These are phyloP conservation scores for Neonectria sp. DNA, from an alignment of 2,329 filamentous ascomycete species.

Conservation along the genomic window DNA sequence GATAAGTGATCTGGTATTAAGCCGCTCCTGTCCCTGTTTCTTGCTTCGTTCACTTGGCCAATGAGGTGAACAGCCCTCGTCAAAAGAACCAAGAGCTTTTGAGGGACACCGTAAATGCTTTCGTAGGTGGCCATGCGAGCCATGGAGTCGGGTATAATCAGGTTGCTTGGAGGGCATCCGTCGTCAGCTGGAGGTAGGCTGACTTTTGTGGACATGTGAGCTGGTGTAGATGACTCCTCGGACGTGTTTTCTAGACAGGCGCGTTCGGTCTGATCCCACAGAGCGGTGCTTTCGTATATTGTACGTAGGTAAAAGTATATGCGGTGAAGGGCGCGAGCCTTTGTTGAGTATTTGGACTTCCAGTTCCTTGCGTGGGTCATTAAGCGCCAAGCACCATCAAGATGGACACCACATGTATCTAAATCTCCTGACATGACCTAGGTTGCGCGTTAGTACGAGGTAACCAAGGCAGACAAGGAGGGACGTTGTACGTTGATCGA, in stretches of 20 bases:
- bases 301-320: constrained; percentile 46
- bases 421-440: constrained; percentile 48
- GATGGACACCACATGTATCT: constrained; percentile 41
- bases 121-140: constrained; percentile 27
- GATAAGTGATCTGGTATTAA: constrained; percentile 23
- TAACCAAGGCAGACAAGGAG: not conserved
- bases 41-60: constrained; percentile 1
- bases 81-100: constrained; percentile 22
- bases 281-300: constrained; percentile 44
- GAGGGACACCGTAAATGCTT: constrained; percentile 26
- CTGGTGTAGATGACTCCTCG: not conserved
- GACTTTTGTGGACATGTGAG: not conserved
- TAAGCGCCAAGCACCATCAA: constrained; percentile 39
- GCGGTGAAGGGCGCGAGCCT: constrained; percentile 40
- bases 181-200: constrained; percentile 15
- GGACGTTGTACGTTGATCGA: constrained; percentile 43
- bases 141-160: constrained; percentile 10
- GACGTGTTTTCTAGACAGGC: constrained; percentile 13
- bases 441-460: not conserved
- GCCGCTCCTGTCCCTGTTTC: not conserved
- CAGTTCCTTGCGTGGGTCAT: constrained; percentile 37
- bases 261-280: not conserved
- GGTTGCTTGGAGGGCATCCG: constrained; percentile 3
- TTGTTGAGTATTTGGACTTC: constrained; percentile 38
- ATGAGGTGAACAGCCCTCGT: constrained; percentile 20